A percentile compares a stretch with the other conserved stretches of the same genome.
phyloP scores from a whole-genome alignment of 495 filamentous ascomycete genomes.

The Haplographium delicatum region DNA sequence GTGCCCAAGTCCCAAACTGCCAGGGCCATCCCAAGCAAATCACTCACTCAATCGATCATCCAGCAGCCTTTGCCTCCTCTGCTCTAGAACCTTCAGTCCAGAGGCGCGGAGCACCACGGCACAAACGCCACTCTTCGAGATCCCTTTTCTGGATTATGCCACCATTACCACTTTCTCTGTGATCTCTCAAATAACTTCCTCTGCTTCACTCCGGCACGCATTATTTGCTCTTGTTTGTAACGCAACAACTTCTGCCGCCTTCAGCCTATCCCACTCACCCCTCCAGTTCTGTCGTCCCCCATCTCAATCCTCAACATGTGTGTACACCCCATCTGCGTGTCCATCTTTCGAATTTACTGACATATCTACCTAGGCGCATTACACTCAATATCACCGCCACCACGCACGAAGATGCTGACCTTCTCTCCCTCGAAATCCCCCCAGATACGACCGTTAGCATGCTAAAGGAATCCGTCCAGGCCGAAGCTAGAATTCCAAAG shows the following conservation, averaged over 20 bases:
- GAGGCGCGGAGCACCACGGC: too few relatives aligned
- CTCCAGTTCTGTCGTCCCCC: conserved; percentile 13
- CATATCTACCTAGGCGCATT: conserved; percentile 57
- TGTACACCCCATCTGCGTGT: conserved; percentile 1
- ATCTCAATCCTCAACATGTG: conserved; percentile 18
- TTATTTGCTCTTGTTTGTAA: background rate
- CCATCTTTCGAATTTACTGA: conserved; percentile 5
- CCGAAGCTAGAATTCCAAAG: conserved; percentile 46
- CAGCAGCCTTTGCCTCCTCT: too few relatives aligned
- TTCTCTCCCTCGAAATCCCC: conserved; percentile 79
- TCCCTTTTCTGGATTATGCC: background rate
- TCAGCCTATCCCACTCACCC: conserved; percentile 12
- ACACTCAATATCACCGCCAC: conserved; percentile 80
- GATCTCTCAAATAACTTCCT: background rate
- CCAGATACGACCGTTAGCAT: conserved; percentile 79
- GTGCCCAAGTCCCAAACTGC: too few relatives aligned
- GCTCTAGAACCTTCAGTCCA: too few relatives aligned
- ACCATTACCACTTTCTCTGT: background rate
- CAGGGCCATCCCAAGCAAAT: too few relatives aligned
- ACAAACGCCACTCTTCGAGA: too few relatives aligned
- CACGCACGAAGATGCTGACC: conserved; percentile 63
- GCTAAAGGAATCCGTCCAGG: conserved; percentile 76
- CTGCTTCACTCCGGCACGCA: too few relatives aligned
- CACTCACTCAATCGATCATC: too few relatives aligned
- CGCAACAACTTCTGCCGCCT: background rate